These are phyloP conservation scores for Fusarium burgessii DNA, from an alignment of 2,329 filamentous ascomycete genomes.

Conservation along the genomic window DNA sequence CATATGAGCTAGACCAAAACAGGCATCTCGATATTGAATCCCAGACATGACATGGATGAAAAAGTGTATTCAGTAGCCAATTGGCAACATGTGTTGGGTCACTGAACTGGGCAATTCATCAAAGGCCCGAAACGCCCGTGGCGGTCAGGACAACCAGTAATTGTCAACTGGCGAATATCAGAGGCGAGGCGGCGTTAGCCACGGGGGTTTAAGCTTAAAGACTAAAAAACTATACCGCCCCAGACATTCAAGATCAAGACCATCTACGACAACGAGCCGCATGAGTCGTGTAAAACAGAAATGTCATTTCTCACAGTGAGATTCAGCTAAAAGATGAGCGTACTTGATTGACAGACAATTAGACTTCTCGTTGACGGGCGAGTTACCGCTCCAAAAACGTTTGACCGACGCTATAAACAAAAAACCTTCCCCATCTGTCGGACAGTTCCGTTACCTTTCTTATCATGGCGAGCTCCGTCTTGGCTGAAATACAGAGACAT, in stretches of 20 bases:
- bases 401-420: slow-evolving; percentile 19
- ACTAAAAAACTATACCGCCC: slow-evolving; percentile 12
- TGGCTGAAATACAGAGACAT: neutral
- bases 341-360: neutral
- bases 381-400: slow-evolving; percentile 4
- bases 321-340: neutral
- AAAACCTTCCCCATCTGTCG: slow-evolving; percentile 38
- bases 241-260: neutral
- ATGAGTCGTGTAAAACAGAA: neutral
- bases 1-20: slow-evolving; percentile 28
- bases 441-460: slow-evolving; percentile 5
- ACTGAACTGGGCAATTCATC: neutral
- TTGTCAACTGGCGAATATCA: neutral
- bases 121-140: neutral
- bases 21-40: slow-evolving; percentile 33
- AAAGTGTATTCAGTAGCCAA: neutral
- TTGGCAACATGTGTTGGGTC: neutral
- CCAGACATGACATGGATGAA: slow-evolving; percentile 1
- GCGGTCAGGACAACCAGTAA: neutral
- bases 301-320: neutral
- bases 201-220: slow-evolving; percentile 30
- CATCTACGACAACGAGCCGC: neutral
- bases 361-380: neutral
- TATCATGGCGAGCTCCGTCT: neutral
- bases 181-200: slow-evolving; percentile 11